Evolutionary conservation across 148 eudicot species (phyloP), one percentile per base, ranked within the genome.

Genomic region (Salicornia ramosissima): DNA sequence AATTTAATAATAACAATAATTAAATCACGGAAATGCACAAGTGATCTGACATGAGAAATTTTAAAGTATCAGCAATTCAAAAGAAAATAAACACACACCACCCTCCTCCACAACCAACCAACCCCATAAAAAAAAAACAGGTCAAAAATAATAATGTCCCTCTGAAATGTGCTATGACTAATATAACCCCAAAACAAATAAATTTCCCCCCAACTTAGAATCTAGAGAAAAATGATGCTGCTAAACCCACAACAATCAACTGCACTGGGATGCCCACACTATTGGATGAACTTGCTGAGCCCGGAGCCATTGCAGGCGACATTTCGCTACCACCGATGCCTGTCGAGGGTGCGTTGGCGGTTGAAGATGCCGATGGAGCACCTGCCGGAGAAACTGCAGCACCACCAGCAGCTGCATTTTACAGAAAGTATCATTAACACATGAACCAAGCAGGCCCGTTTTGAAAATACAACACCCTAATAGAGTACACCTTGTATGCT

Each of bases 231-330:
- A 72, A 57, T 11, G 63, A 68, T 10, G 72, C 34, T 0, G 72
- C 72, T n/a, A 77, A 29, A 15, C 64, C 69, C 26, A 65, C 72
- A 40, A 67, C 14, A 33, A 67, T 67, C 55, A 71, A 42, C 56
- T 66, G 22, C 5, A 43, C 3, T 21, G 80, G 30, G 22, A 59
- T 24, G 10, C 16, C 36, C 13, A 31, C 50, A 2, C 61, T 25
- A 12, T 68, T 49, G 34, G 76, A 59, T 2, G 76, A 31, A 29
- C 69, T 30, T 0, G 28, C 19, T 0, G 21, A 71, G 6, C 76
- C 36, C 2, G 76, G 80, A 30, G 76, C 40, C 22, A n/a, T 11
- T 9, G 71, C 72, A 0, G 80, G 80, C 10, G 76, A 39, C 0
- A 28, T 29, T 40, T 49, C 71, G 46, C 54, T 60, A 39, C 56